These are phyloP conservation scores for Penicillium hordei DNA, from an alignment of 2,329 filamentous ascomycete genomes.

Conservation along the genomic window DNA sequence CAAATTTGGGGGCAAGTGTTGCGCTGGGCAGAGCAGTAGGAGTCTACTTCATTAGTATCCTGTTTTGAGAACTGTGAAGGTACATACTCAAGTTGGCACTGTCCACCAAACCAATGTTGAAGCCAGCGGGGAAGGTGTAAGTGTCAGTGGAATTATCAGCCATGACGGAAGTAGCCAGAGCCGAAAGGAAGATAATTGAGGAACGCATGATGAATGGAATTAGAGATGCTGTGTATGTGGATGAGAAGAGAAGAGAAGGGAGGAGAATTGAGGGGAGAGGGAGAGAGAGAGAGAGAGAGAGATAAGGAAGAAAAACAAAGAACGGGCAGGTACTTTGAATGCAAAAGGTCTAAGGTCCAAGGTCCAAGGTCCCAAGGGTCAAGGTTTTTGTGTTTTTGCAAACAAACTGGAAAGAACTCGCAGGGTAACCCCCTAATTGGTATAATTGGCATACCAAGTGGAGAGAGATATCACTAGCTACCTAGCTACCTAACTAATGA, in stretches of 20 bases:
- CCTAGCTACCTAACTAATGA: too few species aligned
- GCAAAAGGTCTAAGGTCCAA: background rate
- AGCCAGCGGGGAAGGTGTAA: conserved; percentile 41
- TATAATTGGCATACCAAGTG: conserved; percentile 8
- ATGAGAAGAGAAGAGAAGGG: background rate
- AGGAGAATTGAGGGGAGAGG: background rate
- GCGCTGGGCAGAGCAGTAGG: conserved; percentile 60
- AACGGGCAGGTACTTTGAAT: conserved; percentile 8
- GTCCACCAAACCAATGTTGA: conserved; percentile 45
- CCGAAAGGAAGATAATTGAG: conserved; percentile 48
- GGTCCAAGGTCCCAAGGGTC: background rate
- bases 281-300: background rate
- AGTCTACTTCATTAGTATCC: conserved; percentile 31
- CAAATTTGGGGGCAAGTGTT: conserved; percentile 63
- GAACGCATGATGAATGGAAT: conserved; percentile 46
- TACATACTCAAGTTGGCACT: conserved; percentile 34
- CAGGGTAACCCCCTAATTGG: conserved; percentile 6
- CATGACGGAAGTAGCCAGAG: conserved; percentile 48
- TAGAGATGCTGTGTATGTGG: conserved; percentile 1
- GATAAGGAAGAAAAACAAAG: conserved; percentile 1
- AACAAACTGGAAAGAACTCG: background rate
- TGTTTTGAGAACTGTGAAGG: background rate
- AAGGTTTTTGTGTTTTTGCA: background rate
- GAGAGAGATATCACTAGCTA: background rate
- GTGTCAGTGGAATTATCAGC: conserved; percentile 43